Base-by-base conservation (phyloP, 768 basidiomycete species). In the Mrakia gelida region DNA sequence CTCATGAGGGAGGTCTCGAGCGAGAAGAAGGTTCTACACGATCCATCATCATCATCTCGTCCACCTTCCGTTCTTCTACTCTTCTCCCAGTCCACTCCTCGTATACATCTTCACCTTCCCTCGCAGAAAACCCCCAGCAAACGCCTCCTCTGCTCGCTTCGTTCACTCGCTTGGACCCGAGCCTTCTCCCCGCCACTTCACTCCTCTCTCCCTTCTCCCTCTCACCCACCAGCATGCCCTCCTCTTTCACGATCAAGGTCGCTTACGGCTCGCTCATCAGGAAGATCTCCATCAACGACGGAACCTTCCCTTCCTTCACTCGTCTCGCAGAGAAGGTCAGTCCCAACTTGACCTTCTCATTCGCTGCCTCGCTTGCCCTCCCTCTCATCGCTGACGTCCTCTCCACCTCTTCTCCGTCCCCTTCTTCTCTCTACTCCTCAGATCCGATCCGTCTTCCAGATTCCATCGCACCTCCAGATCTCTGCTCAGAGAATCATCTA, bases 181-280 rank as follows among this genome's bases (percentile, higher is more conserved):
- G n/a, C 38, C 52, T 32, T 30, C 52, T 26, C 71, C 38, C 43
- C 68, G 16, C 34, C 68, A 13, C n/a, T 26, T n/a, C 49, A 45
- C 54, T 28, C 71, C 54, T 52, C 49, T 52, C 71, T 28, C 45
- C 52, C 71, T 28, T 28, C 49, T 49, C 16, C 4, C 63, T 32
- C 30, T 30, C n/a, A 5, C 30, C 8, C 30, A 30, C 30, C 74
- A 61, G 43, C 43, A 77, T 77, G 76, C 59, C 76, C 26, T 41
- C 38, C 34, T 77, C 71, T 7, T 77, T 77, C 76, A 77, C 38
- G 23, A 38, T 77, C 76, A 77, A 71, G 59, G 70, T 63, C 38
- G 56, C 70, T 38, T 61, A 71, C 56, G 56, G 41, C 15, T 4
- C 26, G 21, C 32, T 52, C 2, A 77, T 70, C 13, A 56, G 76